A percentile compares a stretch with the other conserved stretches of the same genome.
phyloP scores from a whole-genome alignment of 1,284 basidiomycete genomes.

The Tetrapyrgos nigripes region DNA sequence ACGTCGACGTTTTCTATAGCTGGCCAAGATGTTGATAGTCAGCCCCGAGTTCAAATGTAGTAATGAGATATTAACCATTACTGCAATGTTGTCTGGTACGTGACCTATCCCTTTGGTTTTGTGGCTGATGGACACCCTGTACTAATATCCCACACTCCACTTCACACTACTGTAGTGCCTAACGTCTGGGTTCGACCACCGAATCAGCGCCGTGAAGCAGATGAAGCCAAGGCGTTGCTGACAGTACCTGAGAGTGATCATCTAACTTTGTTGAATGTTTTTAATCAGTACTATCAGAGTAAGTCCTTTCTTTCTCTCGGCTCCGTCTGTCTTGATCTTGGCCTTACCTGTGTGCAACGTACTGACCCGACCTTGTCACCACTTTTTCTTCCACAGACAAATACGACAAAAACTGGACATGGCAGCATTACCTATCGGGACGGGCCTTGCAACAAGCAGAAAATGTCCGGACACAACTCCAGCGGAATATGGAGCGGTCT shows the following conservation, averaged over 20 bases:
- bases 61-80: conserved; percentile 95
- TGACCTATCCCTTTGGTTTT: conserved; percentile 9
- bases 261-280: conserved; percentile 94
- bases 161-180: conserved; percentile 63
- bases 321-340: no score
- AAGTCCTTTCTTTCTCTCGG: conserved; percentile 29
- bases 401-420: conserved; percentile 89
- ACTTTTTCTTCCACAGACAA: conserved; percentile 53
- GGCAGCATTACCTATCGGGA: conserved; percentile 90
- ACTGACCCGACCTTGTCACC: no score
- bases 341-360: no score
- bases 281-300: conserved; percentile 92
- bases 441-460: conserved; percentile 92
- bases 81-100: conserved; percentile 93
- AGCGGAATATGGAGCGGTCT: conserved; percentile 93
- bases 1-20: conserved; percentile 45
- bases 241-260: conserved; percentile 97
- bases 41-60: conserved; percentile 97
- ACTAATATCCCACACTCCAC: neutral
- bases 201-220: conserved; percentile 88
- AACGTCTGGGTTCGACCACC: conserved; percentile 94
- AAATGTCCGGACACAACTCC: conserved; percentile 93
- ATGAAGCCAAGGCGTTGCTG: conserved; percentile 89
- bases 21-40: conserved; percentile 94
- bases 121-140: no score